Evolutionary conservation across 140 eudicot species (phyloP).

Genomic region (Anethum foeniculum): DNA sequence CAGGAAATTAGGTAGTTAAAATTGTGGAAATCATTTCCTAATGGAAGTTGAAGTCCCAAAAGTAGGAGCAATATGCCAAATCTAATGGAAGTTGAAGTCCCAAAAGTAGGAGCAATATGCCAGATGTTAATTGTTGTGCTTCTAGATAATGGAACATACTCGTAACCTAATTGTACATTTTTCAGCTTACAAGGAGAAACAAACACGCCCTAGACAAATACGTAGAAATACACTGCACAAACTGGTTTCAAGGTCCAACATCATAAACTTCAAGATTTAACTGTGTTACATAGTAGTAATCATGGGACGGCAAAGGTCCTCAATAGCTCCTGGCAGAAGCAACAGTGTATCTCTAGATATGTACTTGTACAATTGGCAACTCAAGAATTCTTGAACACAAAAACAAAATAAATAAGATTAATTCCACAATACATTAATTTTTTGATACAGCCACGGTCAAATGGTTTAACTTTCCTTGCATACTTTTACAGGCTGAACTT

Average conservation of each 20-base stretch:
- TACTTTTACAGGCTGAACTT: slow-evolving; percentile 16
- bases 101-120: not conserved
- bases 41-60: not conserved
- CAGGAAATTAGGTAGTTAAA: not conserved
- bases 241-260: not conserved
- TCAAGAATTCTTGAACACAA: not conserved
- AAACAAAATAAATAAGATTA: not conserved
- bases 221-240: not conserved
- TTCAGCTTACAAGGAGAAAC: too few relatives aligned
- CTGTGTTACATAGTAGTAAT: not conserved
- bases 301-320: not conserved
- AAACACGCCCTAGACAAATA: not conserved
- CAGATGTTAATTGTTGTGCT: not conserved
- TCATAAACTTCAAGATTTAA: not conserved
- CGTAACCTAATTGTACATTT: not conserved
- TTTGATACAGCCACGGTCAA: not conserved
- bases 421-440: not conserved
- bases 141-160: not conserved
- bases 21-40: not conserved
- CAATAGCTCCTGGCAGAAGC: not conserved
- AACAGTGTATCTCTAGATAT: not conserved
- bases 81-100: too few relatives aligned
- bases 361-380: slow-evolving; percentile 3
- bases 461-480: slow-evolving; percentile 14
- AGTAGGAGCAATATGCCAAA: too few relatives aligned